phyloP scores from a whole-genome alignment of 192 early-diverging fungal genomes.

The Podochytrium sp. region DNA sequence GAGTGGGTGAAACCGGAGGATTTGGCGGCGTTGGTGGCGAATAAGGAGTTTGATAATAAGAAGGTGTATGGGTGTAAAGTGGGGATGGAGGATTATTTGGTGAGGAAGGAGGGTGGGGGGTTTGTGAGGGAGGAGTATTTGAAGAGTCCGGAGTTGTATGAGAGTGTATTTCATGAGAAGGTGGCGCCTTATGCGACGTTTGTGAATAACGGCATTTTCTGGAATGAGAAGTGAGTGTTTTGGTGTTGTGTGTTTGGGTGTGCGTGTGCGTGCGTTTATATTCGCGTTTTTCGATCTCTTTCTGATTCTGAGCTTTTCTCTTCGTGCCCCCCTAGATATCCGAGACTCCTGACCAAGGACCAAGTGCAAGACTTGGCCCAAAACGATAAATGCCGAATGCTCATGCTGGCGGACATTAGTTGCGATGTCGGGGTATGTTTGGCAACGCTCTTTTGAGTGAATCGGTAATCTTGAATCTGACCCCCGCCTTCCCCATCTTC shows the following conservation, averaged over 20 bases:
- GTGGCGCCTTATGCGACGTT: conserved; percentile 91
- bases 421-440: conserved; percentile 83
- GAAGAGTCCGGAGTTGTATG: conserved; percentile 75
- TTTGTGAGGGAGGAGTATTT: conserved; percentile 73
- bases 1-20: conserved; percentile 78
- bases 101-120: conserved; percentile 68
- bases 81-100: conserved; percentile 78
- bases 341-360: conserved; percentile 84
- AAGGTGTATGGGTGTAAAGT: conserved; percentile 85
- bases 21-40: conserved; percentile 46
- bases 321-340: too few relatives aligned
- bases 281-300: too few relatives aligned
- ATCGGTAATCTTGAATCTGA: neutral
- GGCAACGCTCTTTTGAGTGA: neutral
- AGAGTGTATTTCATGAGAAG: conserved; percentile 80
- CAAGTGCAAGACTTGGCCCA: conserved; percentile 77
- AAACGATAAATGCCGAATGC: conserved; percentile 71
- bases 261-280: too few relatives aligned
- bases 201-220: conserved; percentile 93
- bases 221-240: conserved; percentile 83
- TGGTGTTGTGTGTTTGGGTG: too few relatives aligned
- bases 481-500: neutral
- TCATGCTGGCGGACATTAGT: conserved; percentile 88
- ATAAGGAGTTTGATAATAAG: conserved; percentile 62
- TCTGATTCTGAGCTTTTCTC: too few relatives aligned